A percentile compares a stretch with the other conserved stretches of the same genome.
These are phyloP conservation scores for Cladophialophora yegresii DNA, from an alignment of 2,329 filamentous ascomycete species.

Conservation along the genomic window DNA sequence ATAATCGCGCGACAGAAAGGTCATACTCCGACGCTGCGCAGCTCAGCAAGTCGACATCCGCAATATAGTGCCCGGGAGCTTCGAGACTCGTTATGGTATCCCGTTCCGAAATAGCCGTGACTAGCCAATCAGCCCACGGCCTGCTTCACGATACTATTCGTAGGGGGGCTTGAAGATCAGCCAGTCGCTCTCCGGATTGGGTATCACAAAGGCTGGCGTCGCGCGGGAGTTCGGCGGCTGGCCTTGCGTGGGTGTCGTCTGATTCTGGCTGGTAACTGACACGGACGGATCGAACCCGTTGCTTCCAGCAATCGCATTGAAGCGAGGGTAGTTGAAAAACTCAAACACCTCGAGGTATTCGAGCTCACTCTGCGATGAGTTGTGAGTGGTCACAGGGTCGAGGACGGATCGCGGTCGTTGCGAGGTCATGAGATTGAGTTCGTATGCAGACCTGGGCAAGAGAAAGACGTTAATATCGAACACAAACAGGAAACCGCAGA, in stretches of 20 bases:
- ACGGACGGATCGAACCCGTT: constrained; percentile 19
- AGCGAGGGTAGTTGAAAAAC: constrained; percentile 86
- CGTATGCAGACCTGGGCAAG: constrained; percentile 43
- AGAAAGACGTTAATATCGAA: neutral
- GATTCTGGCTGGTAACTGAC: constrained; percentile 12
- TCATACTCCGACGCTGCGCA: neutral
- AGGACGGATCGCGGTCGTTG: constrained; percentile 61
- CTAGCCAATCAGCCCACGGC: neutral
- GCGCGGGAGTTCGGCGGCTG: constrained; percentile 20
- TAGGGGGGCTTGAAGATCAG: constrained; percentile 37
- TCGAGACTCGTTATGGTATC: neutral
- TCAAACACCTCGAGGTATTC: constrained; percentile 92
- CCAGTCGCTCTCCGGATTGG: constrained; percentile 52
- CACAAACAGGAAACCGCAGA: neutral
- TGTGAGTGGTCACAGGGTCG: constrained; percentile 29
- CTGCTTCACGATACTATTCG: constrained; percentile 10
- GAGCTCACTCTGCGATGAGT: constrained; percentile 58
- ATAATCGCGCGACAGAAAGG: neutral
- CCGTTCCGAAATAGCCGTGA: neutral
- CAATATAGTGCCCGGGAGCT: neutral
- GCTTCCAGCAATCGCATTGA: constrained; percentile 43
- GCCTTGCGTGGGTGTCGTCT: constrained; percentile 18
- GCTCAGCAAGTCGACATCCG: neutral
- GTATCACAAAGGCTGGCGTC: constrained; percentile 49
- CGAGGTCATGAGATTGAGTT: constrained; percentile 85